A percentile compares a stretch with the other conserved stretches of the same genome.
phyloP scores from a whole-genome alignment of 129 eudicot species.

The Logfia minima region DNA sequence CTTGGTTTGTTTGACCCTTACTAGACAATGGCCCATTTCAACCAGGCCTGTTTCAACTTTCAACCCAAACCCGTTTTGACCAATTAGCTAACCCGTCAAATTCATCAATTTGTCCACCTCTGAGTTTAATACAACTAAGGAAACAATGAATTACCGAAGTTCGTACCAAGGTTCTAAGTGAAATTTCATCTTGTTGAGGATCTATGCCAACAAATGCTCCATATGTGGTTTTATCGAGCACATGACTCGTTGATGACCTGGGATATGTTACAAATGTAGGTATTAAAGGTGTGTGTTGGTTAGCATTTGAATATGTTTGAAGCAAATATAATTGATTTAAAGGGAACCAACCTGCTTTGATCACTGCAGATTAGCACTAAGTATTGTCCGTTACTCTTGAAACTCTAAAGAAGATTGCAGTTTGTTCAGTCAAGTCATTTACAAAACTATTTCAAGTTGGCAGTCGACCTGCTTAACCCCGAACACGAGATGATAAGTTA shows the following conservation, averaged over 20 bases:
- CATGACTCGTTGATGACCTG: constrained; percentile 51
- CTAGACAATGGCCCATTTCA: too few species aligned
- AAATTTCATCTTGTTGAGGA: constrained; percentile 45
- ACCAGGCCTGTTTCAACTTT: too few species aligned
- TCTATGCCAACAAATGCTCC: constrained; percentile 59
- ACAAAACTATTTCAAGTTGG: not conserved
- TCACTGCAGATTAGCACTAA: constrained; percentile 83
- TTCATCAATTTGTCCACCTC: too few species aligned
- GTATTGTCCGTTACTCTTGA: constrained; percentile 29
- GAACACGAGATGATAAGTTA: not conserved
- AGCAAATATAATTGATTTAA: not conserved
- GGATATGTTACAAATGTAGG: not conserved
- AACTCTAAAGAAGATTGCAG: constrained; percentile 69
- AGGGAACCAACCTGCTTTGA: constrained; percentile 61
- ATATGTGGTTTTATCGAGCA: constrained; percentile 32
- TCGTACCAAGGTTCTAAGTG: constrained; percentile 55
- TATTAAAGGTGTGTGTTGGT: not conserved
- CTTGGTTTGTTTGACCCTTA: too few species aligned
- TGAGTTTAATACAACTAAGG: too few species aligned
- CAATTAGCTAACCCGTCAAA: too few species aligned
- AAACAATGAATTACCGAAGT: too few species aligned
- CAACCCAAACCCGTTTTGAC: not conserved
- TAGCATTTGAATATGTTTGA: not conserved
- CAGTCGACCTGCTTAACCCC: too few species aligned
- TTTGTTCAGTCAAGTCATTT: constrained; percentile 57